Percentiles rank a stretch among this genome's conserved stretches.
Evolutionary conservation across 441 rosid species (phyloP).

Genomic region (Daphne laureola): DNA sequence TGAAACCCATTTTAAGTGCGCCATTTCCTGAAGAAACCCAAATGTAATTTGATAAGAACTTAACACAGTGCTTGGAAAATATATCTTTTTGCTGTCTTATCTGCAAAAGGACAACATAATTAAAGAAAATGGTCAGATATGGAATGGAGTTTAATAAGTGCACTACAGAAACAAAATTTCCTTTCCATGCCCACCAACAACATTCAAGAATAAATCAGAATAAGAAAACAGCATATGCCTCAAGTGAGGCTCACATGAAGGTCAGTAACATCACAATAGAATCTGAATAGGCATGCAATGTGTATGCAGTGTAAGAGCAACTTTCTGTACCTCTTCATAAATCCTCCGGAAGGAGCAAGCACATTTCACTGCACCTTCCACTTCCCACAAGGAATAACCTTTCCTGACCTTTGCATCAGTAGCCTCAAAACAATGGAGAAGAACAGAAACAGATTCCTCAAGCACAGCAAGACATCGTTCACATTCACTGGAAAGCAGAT

Average conservation of each 20-base stretch:
- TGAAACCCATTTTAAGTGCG: constrained; percentile 62
- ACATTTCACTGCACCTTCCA: constrained; percentile 61
- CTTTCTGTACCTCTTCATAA: constrained; percentile 74
- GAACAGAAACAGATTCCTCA: constrained; percentile 60
- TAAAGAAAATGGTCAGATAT: constrained; percentile 7
- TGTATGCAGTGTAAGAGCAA: constrained; percentile 8
- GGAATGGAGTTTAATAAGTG: not conserved
- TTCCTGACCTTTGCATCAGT: constrained; percentile 22
- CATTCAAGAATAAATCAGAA: constrained; percentile 2
- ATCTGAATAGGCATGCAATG: not conserved
- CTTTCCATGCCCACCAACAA: not conserved
- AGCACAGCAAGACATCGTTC: constrained; percentile 63
- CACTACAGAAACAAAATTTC: no score
- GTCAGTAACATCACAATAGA: no score
- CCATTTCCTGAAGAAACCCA: constrained; percentile 74
- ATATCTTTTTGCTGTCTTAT: constrained; percentile 74
- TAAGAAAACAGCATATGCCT: not conserved
- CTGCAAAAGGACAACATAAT: constrained; percentile 36
- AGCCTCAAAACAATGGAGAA: constrained; percentile 71
- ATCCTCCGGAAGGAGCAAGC: constrained; percentile 84
- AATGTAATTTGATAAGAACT: constrained; percentile 69
- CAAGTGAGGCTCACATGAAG: not conserved
- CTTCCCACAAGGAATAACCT: constrained; percentile 42
- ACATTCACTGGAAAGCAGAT: constrained; percentile 46
- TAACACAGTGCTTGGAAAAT: constrained; percentile 65